Evolutionary conservation across 805 yeast species (phyloP).

Genomic region (Candida railenensis): DNA sequence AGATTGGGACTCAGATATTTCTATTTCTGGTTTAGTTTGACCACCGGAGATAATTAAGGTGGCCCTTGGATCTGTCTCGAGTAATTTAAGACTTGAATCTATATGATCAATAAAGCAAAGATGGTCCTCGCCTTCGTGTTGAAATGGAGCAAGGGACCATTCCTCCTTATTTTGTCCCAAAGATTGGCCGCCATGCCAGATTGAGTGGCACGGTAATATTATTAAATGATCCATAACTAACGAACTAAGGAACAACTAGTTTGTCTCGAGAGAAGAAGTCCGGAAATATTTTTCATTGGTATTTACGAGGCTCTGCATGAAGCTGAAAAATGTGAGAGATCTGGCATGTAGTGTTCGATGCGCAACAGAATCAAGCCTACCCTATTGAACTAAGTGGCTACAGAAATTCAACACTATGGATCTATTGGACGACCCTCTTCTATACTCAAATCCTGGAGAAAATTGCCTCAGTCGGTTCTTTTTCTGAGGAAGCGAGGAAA

Average conservation of each 20-base stretch:
- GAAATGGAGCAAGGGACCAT: slow-evolving; percentile 71
- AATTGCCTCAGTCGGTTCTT: too few relatives aligned
- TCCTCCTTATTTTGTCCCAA: slow-evolving; percentile 50
- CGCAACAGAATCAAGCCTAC: too few relatives aligned
- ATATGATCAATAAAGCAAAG: slow-evolving; percentile 64
- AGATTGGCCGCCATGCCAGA: slow-evolving; percentile 46
- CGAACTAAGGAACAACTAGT: too few relatives aligned
- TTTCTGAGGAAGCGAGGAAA: too few relatives aligned
- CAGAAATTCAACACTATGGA: too few relatives aligned
- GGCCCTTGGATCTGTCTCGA: slow-evolving; percentile 27
- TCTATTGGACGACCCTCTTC: too few relatives aligned
- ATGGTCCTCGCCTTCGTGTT: slow-evolving; percentile 68
- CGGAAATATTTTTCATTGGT: not conserved
- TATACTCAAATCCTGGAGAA: too few relatives aligned
- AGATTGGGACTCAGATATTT: slow-evolving; percentile 59
- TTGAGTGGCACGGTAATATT: slow-evolving; percentile 53
- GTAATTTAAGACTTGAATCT: slow-evolving; percentile 35
- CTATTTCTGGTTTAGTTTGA: slow-evolving; percentile 57
- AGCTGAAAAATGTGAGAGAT: too few relatives aligned
- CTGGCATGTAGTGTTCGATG: too few relatives aligned
- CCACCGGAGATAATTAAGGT: slow-evolving; percentile 64
- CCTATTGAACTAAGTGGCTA: too few relatives aligned
- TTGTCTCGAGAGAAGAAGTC: not conserved
- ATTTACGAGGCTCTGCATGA: not conserved
- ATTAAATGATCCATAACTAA: slow-evolving; percentile 18